A percentile compares a stretch with the other conserved stretches of the same genome.
Conservation (phyloP, 2,329 filamentous ascomycete genomes). For the Sarocladium kiliense region DNA sequence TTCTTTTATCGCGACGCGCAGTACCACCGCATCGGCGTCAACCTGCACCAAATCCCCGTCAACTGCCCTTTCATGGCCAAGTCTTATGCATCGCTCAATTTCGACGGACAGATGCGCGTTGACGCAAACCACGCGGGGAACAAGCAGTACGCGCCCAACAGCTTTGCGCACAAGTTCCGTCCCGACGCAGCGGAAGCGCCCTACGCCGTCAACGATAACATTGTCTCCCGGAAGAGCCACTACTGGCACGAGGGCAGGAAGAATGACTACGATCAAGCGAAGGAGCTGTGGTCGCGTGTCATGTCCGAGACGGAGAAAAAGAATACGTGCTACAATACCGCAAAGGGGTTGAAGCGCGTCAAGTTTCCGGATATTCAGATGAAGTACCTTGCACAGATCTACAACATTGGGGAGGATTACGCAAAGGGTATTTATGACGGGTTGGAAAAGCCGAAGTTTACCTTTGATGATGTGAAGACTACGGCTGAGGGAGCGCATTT, state of each 20-base stretch:
- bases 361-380: constrained; percentile 37
- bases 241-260: constrained; percentile 49
- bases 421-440: constrained; percentile 39
- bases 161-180: constrained; percentile 45
- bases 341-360: constrained; percentile 36
- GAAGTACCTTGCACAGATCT: constrained; percentile 48
- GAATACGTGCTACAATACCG: constrained; percentile 45
- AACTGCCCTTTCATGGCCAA: constrained; percentile 35
- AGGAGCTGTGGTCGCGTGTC: constrained; percentile 41
- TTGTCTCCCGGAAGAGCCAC: constrained; percentile 46
- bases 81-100: constrained; percentile 39
- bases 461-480: constrained; percentile 38
- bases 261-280: constrained; percentile 46
- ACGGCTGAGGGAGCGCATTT: constrained; percentile 36
- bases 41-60: constrained; percentile 31
- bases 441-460: constrained; percentile 37
- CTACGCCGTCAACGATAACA: constrained; percentile 42
- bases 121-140: constrained; percentile 42
- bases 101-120: constrained; percentile 42
- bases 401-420: constrained; percentile 42
- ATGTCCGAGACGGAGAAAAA: constrained; percentile 38
- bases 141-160: constrained; percentile 47
- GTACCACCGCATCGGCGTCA: background rate
- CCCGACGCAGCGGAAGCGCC: constrained; percentile 45
- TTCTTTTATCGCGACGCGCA: background rate